Conservation (phyloP, 2,329 filamentous ascomycete species). For the Byssothecium circinans region DNA sequence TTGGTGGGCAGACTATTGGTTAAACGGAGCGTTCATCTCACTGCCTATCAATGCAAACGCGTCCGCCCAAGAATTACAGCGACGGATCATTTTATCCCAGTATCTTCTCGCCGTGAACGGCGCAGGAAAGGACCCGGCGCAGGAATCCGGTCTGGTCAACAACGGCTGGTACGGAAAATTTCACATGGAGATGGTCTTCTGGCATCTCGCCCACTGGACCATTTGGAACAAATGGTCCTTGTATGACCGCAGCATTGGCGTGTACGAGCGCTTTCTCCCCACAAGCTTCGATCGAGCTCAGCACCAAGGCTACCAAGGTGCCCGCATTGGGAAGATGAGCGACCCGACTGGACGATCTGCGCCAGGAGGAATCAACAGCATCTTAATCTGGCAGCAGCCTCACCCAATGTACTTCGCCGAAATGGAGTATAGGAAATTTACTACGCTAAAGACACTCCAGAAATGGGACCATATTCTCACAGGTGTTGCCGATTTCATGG, state of each 20-base stretch:
- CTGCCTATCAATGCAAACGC: constrained; percentile 44
- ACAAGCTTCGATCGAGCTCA: constrained; percentile 40
- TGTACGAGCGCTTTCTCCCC: constrained; percentile 53
- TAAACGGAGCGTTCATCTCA: constrained; percentile 56
- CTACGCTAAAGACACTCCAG: constrained; percentile 47
- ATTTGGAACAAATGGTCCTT: constrained; percentile 54
- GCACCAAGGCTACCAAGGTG: constrained; percentile 46
- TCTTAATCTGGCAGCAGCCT: constrained; percentile 66
- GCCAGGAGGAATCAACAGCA: constrained; percentile 62
- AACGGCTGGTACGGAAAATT: constrained; percentile 62
- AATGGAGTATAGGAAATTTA: constrained; percentile 54
- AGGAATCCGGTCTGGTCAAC: constrained; percentile 55
- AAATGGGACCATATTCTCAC: constrained; percentile 59
- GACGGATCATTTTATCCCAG: constrained; percentile 57
- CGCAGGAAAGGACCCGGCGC: constrained; percentile 53
- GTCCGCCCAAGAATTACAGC: constrained; percentile 54
- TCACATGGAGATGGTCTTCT: constrained; percentile 59
- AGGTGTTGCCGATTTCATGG: constrained; percentile 62
- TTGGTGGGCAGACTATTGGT: constrained; percentile 57
- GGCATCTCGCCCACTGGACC: constrained; percentile 56
- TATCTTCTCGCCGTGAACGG: constrained; percentile 58
- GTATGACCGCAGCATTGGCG: constrained; percentile 50
- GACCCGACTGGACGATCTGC: constrained; percentile 59
- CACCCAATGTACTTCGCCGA: constrained; percentile 64
- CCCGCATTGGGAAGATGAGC: constrained; percentile 59